Conservation (phyloP, 1,284 basidiomycete species). For the Lentinula novae-zelandiae region DNA sequence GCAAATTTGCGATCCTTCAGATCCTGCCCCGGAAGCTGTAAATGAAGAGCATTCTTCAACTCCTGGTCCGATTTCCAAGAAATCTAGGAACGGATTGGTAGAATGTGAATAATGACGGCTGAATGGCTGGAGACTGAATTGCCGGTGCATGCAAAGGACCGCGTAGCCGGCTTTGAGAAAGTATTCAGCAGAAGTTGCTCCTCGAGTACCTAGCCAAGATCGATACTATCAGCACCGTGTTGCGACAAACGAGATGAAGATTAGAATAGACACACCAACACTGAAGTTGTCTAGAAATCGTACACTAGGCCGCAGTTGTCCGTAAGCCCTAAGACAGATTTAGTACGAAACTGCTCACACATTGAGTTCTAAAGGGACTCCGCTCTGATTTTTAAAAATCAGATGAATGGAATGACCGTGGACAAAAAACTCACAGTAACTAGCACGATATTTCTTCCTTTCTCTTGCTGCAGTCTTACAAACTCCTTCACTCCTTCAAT, state of each 20-base stretch:
- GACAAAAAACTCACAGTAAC: conserved; percentile 73
- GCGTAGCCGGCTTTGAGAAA: conserved; percentile 93
- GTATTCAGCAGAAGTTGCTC: conserved; percentile 97
- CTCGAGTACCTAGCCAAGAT: conserved; percentile 72
- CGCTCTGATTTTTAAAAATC: conserved; percentile 56
- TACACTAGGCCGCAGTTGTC: conserved; percentile 55
- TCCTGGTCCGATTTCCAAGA: conserved; percentile 71
- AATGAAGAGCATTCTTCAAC: conserved; percentile 13
- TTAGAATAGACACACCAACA: conserved; percentile 60
- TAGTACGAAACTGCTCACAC: conserved; percentile 63
- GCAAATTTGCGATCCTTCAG: conserved; percentile 43
- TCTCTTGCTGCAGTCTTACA: conserved; percentile 60
- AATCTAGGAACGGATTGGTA: conserved; percentile 95
- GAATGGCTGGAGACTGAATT: conserved; percentile 96
- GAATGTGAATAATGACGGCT: conserved; percentile 97
- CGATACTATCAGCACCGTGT: background rate
- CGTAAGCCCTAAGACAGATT: background rate
- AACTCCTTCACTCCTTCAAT: conserved; percentile 65
- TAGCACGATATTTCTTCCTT: conserved; percentile 80
- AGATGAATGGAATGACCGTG: background rate
- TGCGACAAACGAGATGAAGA: background rate
- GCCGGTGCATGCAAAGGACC: conserved; percentile 97
- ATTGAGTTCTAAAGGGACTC: conserved; percentile 93
- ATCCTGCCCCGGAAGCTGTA: background rate
- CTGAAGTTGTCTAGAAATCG: conserved; percentile 99